Evolutionary conservation across 345 rosid genomes (phyloP), one percentile per base, ranked within the genome.

Genomic region (Aurinia saxatilis): DNA sequence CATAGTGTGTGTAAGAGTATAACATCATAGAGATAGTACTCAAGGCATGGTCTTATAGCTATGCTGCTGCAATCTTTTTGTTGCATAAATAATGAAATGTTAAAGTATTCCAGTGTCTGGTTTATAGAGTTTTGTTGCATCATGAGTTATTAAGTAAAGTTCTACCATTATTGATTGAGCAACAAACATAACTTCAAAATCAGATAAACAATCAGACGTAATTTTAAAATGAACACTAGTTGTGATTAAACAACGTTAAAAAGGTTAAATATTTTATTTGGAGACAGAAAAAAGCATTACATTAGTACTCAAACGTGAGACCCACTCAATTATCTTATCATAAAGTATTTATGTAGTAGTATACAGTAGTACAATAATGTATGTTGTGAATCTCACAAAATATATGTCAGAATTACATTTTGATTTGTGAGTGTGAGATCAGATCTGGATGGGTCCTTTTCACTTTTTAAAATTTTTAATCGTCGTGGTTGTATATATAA

Each of bases 351-450:
- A 55, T 37, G 23, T 27, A 57, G 9, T 11, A 58, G n/a, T n/a
- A n/a, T n/a, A n/a, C 17, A 66, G 10, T 16, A 59, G 31, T 41
- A 12, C 29, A 42, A 34, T 51, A 21, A 34, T 17, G 16, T 1
- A 17, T 68, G 55, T 61, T 60, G 25, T 44, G 39, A 52, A 68
- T 60, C 61, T 52, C 62, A 52, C 18, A 68, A 27, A 27, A n/a
- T 8, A 34, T 50, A 34, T 68, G 66, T 68, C 54, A 62, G 68
- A 70, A 46, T 54, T 15, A 30, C 25, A 62, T 37, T 47, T n/a
- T n/a, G n/a, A n/a, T n/a, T n/a, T n/a, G n/a, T n/a, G n/a, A n/a
- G n/a, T n/a, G 45, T 39, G 27, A 53, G 18, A 54, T 69, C 57
- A 30, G 73, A 69, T 70, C 50, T 7, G 37, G 51, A 46, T 27